Evolutionary conservation across 768 basidiomycete genomes (phyloP).

Genomic region (Omphalotus guepiniiformis): DNA sequence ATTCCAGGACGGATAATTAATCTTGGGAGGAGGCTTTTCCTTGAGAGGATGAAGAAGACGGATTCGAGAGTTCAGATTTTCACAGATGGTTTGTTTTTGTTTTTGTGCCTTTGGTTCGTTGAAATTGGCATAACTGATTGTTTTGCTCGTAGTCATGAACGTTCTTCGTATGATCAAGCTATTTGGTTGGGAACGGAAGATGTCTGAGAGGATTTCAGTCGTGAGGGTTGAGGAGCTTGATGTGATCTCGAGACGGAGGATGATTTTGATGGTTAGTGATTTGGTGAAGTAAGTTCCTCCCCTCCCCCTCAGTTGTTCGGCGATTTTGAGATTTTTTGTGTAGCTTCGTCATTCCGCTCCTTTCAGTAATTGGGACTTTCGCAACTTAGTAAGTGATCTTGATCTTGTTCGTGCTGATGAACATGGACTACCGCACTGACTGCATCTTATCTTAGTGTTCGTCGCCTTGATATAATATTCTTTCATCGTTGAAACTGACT

Average conservation of each 20-base stretch:
- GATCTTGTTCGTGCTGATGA: too few relatives aligned
- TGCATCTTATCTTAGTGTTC: background rate
- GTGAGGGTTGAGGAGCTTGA: slow-evolving; percentile 45
- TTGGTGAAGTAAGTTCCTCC: slow-evolving; percentile 27
- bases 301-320: background rate
- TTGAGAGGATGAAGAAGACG: slow-evolving; percentile 36
- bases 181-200: slow-evolving; percentile 46
- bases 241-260: slow-evolving; percentile 33
- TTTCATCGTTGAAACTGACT: background rate
- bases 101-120: slow-evolving; percentile 15
- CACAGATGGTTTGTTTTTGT: slow-evolving; percentile 29
- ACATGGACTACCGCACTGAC: background rate
- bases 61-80: slow-evolving; percentile 41
- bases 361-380: slow-evolving; percentile 46
- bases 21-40: slow-evolving; percentile 27
- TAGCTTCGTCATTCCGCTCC: slow-evolving; percentile 42
- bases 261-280: slow-evolving; percentile 33
- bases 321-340: background rate
- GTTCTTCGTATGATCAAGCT: slow-evolving; percentile 47
- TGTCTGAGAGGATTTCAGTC: slow-evolving; percentile 33
- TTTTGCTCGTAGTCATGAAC: slow-evolving; percentile 33
- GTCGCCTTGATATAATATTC: slow-evolving; percentile 4
- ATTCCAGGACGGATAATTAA: slow-evolving; percentile 38
- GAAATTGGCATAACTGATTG: slow-evolving; percentile 16
- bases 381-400: slow-evolving; percentile 32